Evolutionary conservation across 768 basidiomycete species (phyloP).

Genomic region (Brasilioporus rufonigricans): DNA sequence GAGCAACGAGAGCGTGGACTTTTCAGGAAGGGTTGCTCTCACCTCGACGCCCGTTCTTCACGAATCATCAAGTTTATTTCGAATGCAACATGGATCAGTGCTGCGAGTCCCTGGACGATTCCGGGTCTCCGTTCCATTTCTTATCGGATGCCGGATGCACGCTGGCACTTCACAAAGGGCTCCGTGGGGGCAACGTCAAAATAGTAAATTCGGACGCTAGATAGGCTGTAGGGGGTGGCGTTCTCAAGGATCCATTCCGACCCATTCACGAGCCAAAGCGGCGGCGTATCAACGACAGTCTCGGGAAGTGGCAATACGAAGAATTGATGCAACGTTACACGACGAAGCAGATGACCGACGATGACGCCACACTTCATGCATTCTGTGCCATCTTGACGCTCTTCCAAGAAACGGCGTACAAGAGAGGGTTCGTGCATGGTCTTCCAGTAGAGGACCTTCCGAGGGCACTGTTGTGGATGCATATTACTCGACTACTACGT

Average conservation of each 20-base stretch:
- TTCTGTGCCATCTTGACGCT: conserved; percentile 13
- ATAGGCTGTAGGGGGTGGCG: not conserved
- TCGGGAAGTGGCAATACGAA: too few species aligned
- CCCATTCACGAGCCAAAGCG: not conserved
- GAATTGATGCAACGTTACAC: not conserved
- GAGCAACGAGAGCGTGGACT: conserved; percentile 16
- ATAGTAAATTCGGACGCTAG: not conserved
- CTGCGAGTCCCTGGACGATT: conserved; percentile 13
- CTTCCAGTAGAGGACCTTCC: conserved; percentile 9
- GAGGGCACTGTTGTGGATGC: conserved; percentile 11
- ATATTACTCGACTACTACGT: not conserved
- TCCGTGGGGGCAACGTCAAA: not conserved
- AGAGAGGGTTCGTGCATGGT: conserved; percentile 13
- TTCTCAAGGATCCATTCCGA: not conserved
- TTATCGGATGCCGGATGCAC: conserved; percentile 5
- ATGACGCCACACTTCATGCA: conserved; percentile 2
- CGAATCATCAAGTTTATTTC: conserved; percentile 14
- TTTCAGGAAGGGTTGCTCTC: conserved; percentile 21
- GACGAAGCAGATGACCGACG: not conserved
- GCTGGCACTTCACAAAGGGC: too few species aligned
- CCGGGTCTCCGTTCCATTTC: conserved; percentile 11
- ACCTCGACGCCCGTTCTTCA: conserved; percentile 16
- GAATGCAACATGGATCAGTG: conserved; percentile 5
- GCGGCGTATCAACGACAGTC: too few species aligned
- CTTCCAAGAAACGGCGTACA: not conserved